These are phyloP conservation scores for Lecanosticta acicola DNA, from an alignment of 2,329 filamentous ascomycete genomes.

Conservation along the genomic window DNA sequence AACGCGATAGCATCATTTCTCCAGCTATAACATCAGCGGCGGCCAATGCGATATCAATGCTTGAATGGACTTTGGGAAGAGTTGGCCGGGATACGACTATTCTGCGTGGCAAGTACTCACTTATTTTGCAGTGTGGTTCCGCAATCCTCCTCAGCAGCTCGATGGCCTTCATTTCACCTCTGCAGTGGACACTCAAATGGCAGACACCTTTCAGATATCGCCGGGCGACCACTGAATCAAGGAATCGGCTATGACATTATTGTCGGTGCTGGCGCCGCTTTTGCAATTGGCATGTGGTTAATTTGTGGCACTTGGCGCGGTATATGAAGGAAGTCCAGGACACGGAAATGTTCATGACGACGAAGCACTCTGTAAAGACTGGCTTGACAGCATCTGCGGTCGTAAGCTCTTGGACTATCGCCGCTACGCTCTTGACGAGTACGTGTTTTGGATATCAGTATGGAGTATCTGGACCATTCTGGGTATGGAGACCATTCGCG, in stretches of 20 bases:
- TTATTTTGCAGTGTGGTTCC: too few species aligned
- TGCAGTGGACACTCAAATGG: background rate
- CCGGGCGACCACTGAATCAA: conserved; percentile 40
- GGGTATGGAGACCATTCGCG: conserved; percentile 50
- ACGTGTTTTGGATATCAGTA: conserved; percentile 39
- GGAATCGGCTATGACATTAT: conserved; percentile 62
- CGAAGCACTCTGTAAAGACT: conserved; percentile 77
- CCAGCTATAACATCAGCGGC: background rate
- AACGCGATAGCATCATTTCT: background rate
- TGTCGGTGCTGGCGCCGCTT: conserved; percentile 61
- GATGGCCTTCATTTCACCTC: background rate
- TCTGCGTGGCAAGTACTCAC: too few species aligned
- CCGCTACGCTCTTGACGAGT: conserved; percentile 32
- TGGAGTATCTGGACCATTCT: conserved; percentile 47
- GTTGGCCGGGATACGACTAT: too few species aligned
- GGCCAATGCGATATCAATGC: background rate
- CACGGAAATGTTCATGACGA: conserved; percentile 85
- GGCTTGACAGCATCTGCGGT: conserved; percentile 79
- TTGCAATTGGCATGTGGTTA: conserved; percentile 56
- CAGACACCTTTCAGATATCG: conserved; percentile 13
- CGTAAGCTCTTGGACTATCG: conserved; percentile 81
- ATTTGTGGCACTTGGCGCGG: conserved; percentile 25
- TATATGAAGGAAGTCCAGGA: conserved; percentile 66
- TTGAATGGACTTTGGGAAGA: background rate
- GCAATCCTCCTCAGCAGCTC: too few species aligned